A percentile compares a stretch with the other conserved stretches of the same genome.
Evolutionary conservation across 345 rosid species (phyloP).

Genomic region (Anastatica hierochuntica): DNA sequence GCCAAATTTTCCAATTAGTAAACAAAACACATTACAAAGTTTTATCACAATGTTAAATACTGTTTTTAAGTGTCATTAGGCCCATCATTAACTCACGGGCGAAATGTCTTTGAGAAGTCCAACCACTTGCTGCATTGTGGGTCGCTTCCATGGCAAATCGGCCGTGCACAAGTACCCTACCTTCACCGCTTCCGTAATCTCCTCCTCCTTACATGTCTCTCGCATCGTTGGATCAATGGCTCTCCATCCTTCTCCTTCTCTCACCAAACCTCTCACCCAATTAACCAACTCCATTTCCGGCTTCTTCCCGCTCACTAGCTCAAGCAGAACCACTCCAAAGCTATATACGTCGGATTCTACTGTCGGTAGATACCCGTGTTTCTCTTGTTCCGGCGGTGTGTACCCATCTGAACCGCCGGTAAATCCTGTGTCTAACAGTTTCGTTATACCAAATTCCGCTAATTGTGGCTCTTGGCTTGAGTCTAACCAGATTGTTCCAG

Average conservation of each 20-base stretch:
- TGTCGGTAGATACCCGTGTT: constrained; percentile 35
- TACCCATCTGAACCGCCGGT: constrained; percentile 51
- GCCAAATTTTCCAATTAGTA: too few species aligned
- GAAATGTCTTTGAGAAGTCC: constrained; percentile 83
- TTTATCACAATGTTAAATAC: too few species aligned
- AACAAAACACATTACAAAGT: too few species aligned
- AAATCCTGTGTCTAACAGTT: constrained; percentile 58
- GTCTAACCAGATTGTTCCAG: constrained; percentile 71
- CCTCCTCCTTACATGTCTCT: constrained; percentile 23
- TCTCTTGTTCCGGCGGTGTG: constrained; percentile 45
- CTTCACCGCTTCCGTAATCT: constrained; percentile 76
- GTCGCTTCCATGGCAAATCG: constrained; percentile 72
- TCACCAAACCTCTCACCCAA: constrained; percentile 72
- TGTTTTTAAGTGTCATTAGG: too few species aligned
- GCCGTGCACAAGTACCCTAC: constrained; percentile 89
- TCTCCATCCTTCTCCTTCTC: constrained; percentile 43
- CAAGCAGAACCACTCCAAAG: constrained; percentile 77
- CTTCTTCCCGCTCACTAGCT: constrained; percentile 70
- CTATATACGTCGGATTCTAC: constrained; percentile 77
- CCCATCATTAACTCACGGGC: not conserved
- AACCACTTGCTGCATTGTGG: constrained; percentile 87
- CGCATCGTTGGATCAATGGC: too few species aligned
- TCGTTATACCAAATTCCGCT: constrained; percentile 75
- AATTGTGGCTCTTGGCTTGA: constrained; percentile 66
- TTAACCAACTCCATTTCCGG: constrained; percentile 50